These are phyloP conservation scores for Alternaria longipes DNA, from an alignment of 2,329 filamentous ascomycete species.

Conservation along the genomic window DNA sequence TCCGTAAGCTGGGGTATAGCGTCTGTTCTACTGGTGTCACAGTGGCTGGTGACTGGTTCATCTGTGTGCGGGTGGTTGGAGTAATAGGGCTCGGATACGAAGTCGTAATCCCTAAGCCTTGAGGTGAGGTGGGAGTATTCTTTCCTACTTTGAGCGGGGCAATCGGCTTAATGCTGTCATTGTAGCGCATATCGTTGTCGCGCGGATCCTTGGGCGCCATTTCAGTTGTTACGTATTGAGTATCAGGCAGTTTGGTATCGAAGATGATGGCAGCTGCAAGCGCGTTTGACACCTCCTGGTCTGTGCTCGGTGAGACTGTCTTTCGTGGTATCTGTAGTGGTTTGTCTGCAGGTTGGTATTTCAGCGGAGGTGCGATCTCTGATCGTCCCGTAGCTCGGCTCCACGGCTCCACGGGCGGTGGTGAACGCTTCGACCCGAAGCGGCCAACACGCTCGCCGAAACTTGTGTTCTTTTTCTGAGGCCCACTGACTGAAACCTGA, in stretches of 20 bases:
- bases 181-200: constrained; percentile 40
- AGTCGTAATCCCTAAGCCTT: constrained; percentile 36
- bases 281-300: constrained; percentile 36
- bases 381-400: constrained; percentile 76
- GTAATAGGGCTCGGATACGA: constrained; percentile 43
- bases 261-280: constrained; percentile 33
- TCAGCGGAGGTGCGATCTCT: constrained; percentile 70
- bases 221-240: constrained; percentile 41
- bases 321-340: constrained; percentile 62
- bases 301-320: constrained; percentile 32
- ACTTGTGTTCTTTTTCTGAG: constrained; percentile 41
- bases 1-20: constrained; percentile 27
- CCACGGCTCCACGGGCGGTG: constrained; percentile 65
- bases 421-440: constrained; percentile 32
- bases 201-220: constrained; percentile 16
- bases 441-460: constrained; percentile 42
- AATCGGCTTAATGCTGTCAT: constrained; percentile 54
- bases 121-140: constrained; percentile 45
- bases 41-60: constrained; percentile 24
- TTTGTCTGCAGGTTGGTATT: constrained; percentile 65
- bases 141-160: constrained; percentile 55
- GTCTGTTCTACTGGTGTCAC: constrained; percentile 24
- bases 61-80: constrained; percentile 33
- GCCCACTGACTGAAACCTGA: constrained; percentile 45
- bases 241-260: constrained; percentile 37